Base-by-base conservation (phyloP, 2,329 filamentous ascomycete species). In the Xylaria arbuscula region DNA sequence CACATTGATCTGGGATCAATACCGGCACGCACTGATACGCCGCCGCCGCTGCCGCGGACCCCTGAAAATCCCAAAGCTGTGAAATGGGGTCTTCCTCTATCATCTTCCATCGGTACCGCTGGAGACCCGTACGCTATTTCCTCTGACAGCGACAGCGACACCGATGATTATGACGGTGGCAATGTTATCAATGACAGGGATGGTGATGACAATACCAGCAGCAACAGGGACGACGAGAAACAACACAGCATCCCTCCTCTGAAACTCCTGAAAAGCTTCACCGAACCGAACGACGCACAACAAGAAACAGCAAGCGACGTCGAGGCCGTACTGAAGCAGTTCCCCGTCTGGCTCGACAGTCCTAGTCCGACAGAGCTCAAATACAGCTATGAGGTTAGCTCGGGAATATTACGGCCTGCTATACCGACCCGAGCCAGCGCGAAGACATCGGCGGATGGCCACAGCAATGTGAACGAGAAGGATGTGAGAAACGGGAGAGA, bases 71-170 rank as follows among this genome's bases (percentile, higher is more conserved):
- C 34, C 3, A 50, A 3, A 40, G 7, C 19, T n/a, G n/a, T 47
- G 36, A 59, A 34, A 48, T 42, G 9, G 34, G 38, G 24, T 22
- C 17, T 15, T 22, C 22, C 42, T 17, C 15, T 24, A 11, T 53
- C 57, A 7, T 38, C 53, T 15, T 47, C 69, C 17, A 13, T 22
- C 24, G 64, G 61, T 38, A 54, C 66, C 9, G 67, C 59, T 11
- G 47, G 32, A 42, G 75, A 76, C 48, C 75, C 75, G 1, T 76
- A 76, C 28, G 57, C 72, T 24, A 59, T 76, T 28, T 63, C 67
- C 7, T 76, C 75, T 7, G 73, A 75, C 22, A 72, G 61, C 38
- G 73, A 76, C 24, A 58, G 28, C 9, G 47, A 19, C 19, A 67
- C 47, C n/a, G 19, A 5, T 56, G 53, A 51, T 13, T 28, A 38